Evolutionary conservation across 495 filamentous ascomycete species (phyloP).

Genomic region (Penicillium soppii): DNA sequence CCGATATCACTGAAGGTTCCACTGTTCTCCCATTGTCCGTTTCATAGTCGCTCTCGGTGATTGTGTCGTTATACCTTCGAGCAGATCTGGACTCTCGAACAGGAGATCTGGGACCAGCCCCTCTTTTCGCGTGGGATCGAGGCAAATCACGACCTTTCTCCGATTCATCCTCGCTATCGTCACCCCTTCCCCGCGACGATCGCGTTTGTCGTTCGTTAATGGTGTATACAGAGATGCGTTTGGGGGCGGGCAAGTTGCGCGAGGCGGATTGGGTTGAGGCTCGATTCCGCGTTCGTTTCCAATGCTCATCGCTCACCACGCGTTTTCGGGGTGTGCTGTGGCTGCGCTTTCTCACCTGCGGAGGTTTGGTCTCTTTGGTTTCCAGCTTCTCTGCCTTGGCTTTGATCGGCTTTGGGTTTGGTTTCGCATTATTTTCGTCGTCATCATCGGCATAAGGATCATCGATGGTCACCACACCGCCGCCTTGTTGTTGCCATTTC

Average conservation of each 20-base stretch:
- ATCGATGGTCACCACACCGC: constrained; percentile 55
- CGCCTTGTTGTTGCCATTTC: constrained; percentile 70
- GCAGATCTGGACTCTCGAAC: constrained; percentile 14
- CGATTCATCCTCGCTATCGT: constrained; percentile 21
- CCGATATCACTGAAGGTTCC: constrained; percentile 24
- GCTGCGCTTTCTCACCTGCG: constrained; percentile 35
- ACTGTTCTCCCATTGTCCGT: constrained; percentile 15
- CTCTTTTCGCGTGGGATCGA: constrained; percentile 6
- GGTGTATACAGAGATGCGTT: constrained; percentile 44
- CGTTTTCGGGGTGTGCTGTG: constrained; percentile 68
- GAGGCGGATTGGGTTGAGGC: constrained; percentile 48
- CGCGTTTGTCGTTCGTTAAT: constrained; percentile 32
- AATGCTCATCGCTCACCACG: constrained; percentile 78
- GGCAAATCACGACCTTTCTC: constrained; percentile 14
- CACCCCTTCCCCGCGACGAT: constrained; percentile 19
- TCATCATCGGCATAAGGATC: constrained; percentile 42
- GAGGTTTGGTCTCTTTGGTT: constrained; percentile 13
- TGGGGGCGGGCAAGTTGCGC: constrained; percentile 51
- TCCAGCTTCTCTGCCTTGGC: constrained; percentile 21
- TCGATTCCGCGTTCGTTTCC: constrained; percentile 52
- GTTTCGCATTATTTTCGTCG: constrained; percentile 30
- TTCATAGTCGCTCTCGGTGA: constrained; percentile 24
- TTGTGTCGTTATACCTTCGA: constrained; percentile 18
- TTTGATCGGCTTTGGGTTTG: constrained; percentile 27
- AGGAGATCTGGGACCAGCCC: constrained; percentile 2